Percentiles rank a stretch among this genome's conserved stretches.
phyloP scores from a whole-genome alignment of 352 stramenopile species.

The Peronospora belbahrii region DNA sequence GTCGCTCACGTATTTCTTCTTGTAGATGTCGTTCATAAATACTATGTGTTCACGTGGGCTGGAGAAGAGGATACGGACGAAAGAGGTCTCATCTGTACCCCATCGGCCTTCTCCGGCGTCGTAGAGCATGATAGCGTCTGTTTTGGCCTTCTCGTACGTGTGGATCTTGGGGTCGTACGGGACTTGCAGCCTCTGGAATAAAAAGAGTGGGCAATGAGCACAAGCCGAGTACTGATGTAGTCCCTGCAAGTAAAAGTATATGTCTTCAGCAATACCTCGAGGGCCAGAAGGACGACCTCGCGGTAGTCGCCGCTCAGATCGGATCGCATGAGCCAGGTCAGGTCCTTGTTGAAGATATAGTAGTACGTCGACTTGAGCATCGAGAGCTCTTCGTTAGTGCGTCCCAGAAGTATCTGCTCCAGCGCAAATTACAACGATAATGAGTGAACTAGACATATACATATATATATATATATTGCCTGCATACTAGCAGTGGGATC shows the following conservation, averaged over 20 bases:
- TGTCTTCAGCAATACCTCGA: slow-evolving; percentile 30
- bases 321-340: slow-evolving; percentile 51
- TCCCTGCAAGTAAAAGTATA: not conserved
- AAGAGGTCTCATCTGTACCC: slow-evolving; percentile 66
- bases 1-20: slow-evolving; percentile 58
- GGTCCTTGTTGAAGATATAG: slow-evolving; percentile 67
- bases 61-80: slow-evolving; percentile 51
- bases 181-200: slow-evolving; percentile 24
- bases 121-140: slow-evolving; percentile 56
- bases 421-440: not conserved
- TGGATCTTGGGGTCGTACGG: slow-evolving; percentile 46
- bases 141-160: slow-evolving; percentile 45
- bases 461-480: not conserved
- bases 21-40: slow-evolving; percentile 57
- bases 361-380: slow-evolving; percentile 74
- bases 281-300: slow-evolving; percentile 50
- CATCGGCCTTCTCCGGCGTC: slow-evolving; percentile 62
- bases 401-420: slow-evolving; percentile 52
- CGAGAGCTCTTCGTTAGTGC: slow-evolving; percentile 61
- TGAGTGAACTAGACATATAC: not conserved
- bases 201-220: not conserved
- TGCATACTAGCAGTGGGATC: not conserved
- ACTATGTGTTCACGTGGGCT: slow-evolving; percentile 51
- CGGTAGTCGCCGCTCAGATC: slow-evolving; percentile 65
- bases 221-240: not conserved